These are phyloP conservation scores for Phlegmacium glaucopus DNA, from an alignment of 768 basidiomycete genomes.

Conservation along the genomic window DNA sequence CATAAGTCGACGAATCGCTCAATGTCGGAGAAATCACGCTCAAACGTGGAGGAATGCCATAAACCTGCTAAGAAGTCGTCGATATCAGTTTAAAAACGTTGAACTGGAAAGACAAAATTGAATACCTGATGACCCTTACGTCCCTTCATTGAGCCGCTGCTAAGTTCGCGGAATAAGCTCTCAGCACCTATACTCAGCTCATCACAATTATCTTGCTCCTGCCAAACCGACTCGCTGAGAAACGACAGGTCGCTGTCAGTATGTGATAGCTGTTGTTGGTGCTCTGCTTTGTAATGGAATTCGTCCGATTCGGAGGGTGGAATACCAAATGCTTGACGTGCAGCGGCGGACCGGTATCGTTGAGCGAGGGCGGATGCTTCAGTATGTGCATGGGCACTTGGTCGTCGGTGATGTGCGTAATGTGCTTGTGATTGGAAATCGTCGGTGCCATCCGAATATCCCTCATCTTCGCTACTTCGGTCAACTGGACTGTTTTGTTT, in stretches of 20 bases:
- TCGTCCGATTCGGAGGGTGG: conserved; percentile 41
- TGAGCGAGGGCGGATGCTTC: conserved; percentile 13
- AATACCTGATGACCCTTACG: conserved; percentile 11
- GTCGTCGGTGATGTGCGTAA: neutral
- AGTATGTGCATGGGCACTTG: neutral
- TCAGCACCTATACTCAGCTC: conserved; percentile 46
- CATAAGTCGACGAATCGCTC: conserved; percentile 14
- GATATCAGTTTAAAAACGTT: neutral
- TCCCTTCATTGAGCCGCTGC: conserved; percentile 19
- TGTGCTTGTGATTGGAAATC: neutral
- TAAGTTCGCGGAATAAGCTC: conserved; percentile 41
- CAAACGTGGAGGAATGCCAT: conserved; percentile 15
- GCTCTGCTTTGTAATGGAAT: conserved; percentile 11
- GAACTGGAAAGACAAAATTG: neutral
- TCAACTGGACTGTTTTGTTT: neutral
- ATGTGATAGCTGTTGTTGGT: conserved; percentile 25
- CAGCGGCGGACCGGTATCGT: conserved; percentile 30
- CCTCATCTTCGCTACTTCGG: neutral
- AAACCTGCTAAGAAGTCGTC: neutral
- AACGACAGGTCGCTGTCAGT: conserved; percentile 48
- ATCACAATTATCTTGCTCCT: conserved; percentile 38
- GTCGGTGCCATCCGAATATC: neutral
- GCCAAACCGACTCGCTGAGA: conserved; percentile 37
- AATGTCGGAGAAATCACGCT: conserved; percentile 22
- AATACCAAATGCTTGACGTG: conserved; percentile 50